These are phyloP conservation scores for Arthrobotrys entomopaga DNA, from an alignment of 2,329 filamentous ascomycete species.

Conservation along the genomic window DNA sequence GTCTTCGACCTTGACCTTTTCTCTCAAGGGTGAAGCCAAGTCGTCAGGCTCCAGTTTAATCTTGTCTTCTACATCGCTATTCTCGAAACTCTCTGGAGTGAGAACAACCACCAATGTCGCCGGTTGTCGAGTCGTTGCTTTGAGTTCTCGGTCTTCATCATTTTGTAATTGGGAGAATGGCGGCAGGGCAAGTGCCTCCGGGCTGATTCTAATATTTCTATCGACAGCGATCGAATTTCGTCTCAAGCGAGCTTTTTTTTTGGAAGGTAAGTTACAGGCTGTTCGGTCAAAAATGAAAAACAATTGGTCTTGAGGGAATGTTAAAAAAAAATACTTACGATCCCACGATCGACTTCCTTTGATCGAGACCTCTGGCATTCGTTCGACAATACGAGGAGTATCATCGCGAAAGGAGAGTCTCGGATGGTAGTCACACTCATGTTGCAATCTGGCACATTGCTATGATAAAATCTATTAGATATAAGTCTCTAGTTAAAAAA, in stretches of 20 bases:
- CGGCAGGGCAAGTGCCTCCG: slow-evolving; percentile 65
- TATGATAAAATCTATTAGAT: slow-evolving; percentile 58
- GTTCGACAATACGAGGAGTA: slow-evolving; percentile 66
- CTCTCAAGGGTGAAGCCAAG: slow-evolving; percentile 54
- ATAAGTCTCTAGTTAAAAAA: neutral
- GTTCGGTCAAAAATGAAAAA: slow-evolving; percentile 18
- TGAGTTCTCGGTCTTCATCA: slow-evolving; percentile 70
- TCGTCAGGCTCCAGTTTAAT: slow-evolving; percentile 61
- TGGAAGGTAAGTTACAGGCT: slow-evolving; percentile 55
- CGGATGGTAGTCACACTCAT: slow-evolving; percentile 70
- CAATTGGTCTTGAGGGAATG: slow-evolving; percentile 32
- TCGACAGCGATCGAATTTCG: slow-evolving; percentile 31
- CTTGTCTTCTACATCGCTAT: slow-evolving; percentile 65
- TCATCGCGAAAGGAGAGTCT: slow-evolving; percentile 69
- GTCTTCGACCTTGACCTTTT: slow-evolving; percentile 58
- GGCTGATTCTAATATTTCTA: slow-evolving; percentile 27
- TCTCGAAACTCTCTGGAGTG: slow-evolving; percentile 67
- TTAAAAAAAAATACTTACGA: slow-evolving; percentile 64
- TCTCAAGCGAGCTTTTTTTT: slow-evolving; percentile 59
- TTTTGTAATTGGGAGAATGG: slow-evolving; percentile 67
- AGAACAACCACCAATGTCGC: slow-evolving; percentile 69
- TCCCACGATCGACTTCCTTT: slow-evolving; percentile 69
- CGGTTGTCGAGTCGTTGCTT: slow-evolving; percentile 66
- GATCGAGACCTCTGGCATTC: slow-evolving; percentile 67
- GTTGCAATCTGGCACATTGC: slow-evolving; percentile 69